Conservation (phyloP, 1,139 yeast genomes). For the Pichia norvegensis region DNA sequence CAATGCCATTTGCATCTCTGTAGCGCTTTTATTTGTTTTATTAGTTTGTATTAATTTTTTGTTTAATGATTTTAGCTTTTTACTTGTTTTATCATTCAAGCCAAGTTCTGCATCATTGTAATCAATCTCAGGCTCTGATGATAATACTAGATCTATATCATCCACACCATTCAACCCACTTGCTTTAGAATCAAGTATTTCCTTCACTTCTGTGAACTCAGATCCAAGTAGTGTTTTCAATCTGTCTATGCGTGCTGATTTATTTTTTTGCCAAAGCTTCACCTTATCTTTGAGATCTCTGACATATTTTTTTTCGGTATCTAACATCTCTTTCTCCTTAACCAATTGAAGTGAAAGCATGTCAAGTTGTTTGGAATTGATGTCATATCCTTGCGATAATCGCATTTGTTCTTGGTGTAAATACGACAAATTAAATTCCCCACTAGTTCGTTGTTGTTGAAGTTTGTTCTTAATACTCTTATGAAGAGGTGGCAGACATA, state of each 20-base stretch:
- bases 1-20: slow-evolving; percentile 2
- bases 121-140: not conserved
- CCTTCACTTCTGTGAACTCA: slow-evolving; percentile 3
- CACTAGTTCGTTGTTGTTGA: not conserved
- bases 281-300: slow-evolving; percentile 16
- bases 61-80: not conserved
- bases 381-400: slow-evolving; percentile 21
- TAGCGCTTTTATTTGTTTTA: not conserved
- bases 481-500: slow-evolving; percentile 22
- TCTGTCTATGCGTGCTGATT: slow-evolving; percentile 9
- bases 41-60: slow-evolving; percentile 1
- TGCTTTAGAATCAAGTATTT: slow-evolving; percentile 3
- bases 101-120: slow-evolving; percentile 1
- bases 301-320: slow-evolving; percentile 18
- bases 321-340: slow-evolving; percentile 17
- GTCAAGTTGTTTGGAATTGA: slow-evolving; percentile 22
- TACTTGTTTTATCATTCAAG: not conserved
- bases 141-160: slow-evolving; percentile 8
- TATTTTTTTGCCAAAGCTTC: slow-evolving; percentile 9
- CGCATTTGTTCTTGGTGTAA: slow-evolving; percentile 17
- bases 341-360: slow-evolving; percentile 17
- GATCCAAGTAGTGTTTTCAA: slow-evolving; percentile 4
- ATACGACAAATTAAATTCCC: slow-evolving; percentile 17
- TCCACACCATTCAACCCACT: slow-evolving; percentile 9
- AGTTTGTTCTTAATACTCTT: slow-evolving; percentile 8